These are phyloP conservation scores for Boletus rex-veris DNA, from an alignment of 768 basidiomycete species.

Conservation along the genomic window DNA sequence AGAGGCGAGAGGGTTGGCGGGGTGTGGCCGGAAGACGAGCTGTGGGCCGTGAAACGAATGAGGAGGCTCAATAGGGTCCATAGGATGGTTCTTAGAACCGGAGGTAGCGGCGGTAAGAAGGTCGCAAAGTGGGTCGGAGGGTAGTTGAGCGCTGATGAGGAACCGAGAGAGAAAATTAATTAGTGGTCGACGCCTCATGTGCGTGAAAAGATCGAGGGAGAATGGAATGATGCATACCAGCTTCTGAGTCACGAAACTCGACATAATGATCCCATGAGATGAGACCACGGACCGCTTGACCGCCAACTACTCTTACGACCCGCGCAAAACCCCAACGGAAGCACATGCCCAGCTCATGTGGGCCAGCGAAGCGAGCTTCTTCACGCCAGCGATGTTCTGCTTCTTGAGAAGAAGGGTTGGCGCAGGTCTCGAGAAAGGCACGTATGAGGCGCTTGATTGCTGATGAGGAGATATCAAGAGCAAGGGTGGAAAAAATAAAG, in stretches of 20 bases:
- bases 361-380: slow-evolving; percentile 79
- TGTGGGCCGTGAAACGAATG: slow-evolving; percentile 78
- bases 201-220: slow-evolving; percentile 18
- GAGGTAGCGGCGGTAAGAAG: slow-evolving; percentile 55
- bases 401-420: slow-evolving; percentile 29
- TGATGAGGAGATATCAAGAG: slow-evolving; percentile 78
- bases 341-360: slow-evolving; percentile 88
- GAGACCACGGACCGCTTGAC: slow-evolving; percentile 76
- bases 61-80: slow-evolving; percentile 76
- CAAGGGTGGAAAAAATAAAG: slow-evolving; percentile 86
- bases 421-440: slow-evolving; percentile 71
- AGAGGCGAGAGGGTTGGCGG: slow-evolving; percentile 86
- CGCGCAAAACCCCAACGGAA: slow-evolving; percentile 90
- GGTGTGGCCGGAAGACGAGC: slow-evolving; percentile 82
- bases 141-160: slow-evolving; percentile 50
- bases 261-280: slow-evolving; percentile 82
- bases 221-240: slow-evolving; percentile 50
- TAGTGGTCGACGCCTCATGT: slow-evolving; percentile 21
- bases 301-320: slow-evolving; percentile 65
- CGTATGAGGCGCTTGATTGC: slow-evolving; percentile 74
- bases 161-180: slow-evolving; percentile 19
- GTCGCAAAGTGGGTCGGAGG: slow-evolving; percentile 69
- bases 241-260: slow-evolving; percentile 79
- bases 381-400: slow-evolving; percentile 65
- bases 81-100: slow-evolving; percentile 56